These are phyloP conservation scores for Aspergillus quadrilineatus DNA, from an alignment of 2,329 filamentous ascomycete genomes.

Conservation along the genomic window DNA sequence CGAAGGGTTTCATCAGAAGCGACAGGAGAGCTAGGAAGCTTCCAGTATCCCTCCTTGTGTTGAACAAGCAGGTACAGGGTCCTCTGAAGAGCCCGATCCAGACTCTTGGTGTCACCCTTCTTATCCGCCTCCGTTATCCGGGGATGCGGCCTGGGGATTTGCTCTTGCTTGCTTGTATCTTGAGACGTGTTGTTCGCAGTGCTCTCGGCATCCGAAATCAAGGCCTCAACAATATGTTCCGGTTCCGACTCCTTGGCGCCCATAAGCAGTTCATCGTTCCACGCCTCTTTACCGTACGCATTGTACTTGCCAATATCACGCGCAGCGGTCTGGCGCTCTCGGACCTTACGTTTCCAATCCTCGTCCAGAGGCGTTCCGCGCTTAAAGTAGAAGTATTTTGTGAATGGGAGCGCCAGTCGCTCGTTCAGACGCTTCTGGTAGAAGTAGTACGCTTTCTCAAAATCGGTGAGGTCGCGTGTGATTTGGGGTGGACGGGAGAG, in stretches of 20 bases:
- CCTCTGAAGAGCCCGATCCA: conserved; percentile 75
- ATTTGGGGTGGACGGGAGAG: conserved; percentile 85
- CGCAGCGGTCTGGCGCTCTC: conserved; percentile 72
- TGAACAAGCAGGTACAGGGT: conserved; percentile 88
- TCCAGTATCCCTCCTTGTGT: conserved; percentile 68
- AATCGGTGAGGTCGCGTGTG: conserved; percentile 77
- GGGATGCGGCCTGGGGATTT: conserved; percentile 67
- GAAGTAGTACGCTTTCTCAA: conserved; percentile 91
- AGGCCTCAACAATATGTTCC: conserved; percentile 63
- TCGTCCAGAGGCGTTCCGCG: conserved; percentile 77
- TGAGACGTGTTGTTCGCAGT: conserved; percentile 40
- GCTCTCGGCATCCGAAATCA: conserved; percentile 72
- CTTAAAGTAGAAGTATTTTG: conserved; percentile 92
- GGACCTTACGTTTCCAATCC: conserved; percentile 86
- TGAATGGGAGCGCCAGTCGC: conserved; percentile 82
- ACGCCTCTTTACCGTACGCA: conserved; percentile 69
- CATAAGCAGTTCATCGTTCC: conserved; percentile 87
- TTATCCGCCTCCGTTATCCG: conserved; percentile 76
- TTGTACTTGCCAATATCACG: conserved; percentile 85
- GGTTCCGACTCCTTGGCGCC: conserved; percentile 68
- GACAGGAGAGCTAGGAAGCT: conserved; percentile 73
- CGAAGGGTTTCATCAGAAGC: conserved; percentile 73
- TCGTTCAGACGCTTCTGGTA: conserved; percentile 98
- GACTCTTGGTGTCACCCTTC: conserved; percentile 69
- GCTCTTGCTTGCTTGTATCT: conserved; percentile 55